Percentiles rank a stretch among this genome's conserved stretches.
phyloP scores from a whole-genome alignment of 768 basidiomycete genomes.

The Termitomyces sp. region DNA sequence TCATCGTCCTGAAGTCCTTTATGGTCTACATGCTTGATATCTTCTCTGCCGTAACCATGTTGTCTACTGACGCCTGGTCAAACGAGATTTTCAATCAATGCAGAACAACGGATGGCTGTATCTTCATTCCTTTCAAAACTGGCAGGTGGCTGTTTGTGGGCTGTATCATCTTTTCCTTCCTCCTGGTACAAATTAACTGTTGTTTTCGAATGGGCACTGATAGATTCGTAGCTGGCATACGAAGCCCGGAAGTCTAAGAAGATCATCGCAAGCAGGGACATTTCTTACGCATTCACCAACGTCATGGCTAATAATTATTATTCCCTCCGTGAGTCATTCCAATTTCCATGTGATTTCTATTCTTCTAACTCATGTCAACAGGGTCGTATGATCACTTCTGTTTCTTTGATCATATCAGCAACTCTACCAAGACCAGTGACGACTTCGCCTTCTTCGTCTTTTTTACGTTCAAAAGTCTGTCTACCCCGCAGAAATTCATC shows the following conservation, averaged over 20 bases:
- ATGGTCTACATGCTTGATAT: slow-evolving; percentile 97
- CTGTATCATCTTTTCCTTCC: slow-evolving; percentile 97
- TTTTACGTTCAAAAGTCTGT: slow-evolving; percentile 97
- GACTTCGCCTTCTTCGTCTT: slow-evolving; percentile 99
- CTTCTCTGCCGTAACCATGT: slow-evolving; percentile 96
- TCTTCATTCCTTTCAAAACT: slow-evolving; percentile 81
- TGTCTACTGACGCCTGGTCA: slow-evolving; percentile 86
- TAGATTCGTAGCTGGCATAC: slow-evolving; percentile 66
- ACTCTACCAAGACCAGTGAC: slow-evolving; percentile 94
- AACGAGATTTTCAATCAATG: slow-evolving; percentile 88
- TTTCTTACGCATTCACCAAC: slow-evolving; percentile 97
- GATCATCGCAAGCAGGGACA: slow-evolving; percentile 94
- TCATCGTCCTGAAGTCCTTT: slow-evolving; percentile 92
- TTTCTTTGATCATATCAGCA: slow-evolving; percentile 95
- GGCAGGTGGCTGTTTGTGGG: slow-evolving; percentile 98
- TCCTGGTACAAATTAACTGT: slow-evolving; percentile 57
- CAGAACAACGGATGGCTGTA: slow-evolving; percentile 57
- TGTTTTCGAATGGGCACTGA: slow-evolving; percentile 6
- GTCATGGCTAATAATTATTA: slow-evolving; percentile 97
- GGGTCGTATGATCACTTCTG: slow-evolving; percentile 97
- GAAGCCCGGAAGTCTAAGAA: slow-evolving; percentile 89
- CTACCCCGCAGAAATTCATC: background rate
- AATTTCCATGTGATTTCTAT: background rate
- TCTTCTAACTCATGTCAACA: slow-evolving; percentile 24
- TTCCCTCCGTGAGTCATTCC: slow-evolving; percentile 73